These are phyloP conservation scores for Xylaria sp. DNA, from an alignment of 495 filamentous ascomycete genomes.

Conservation along the genomic window DNA sequence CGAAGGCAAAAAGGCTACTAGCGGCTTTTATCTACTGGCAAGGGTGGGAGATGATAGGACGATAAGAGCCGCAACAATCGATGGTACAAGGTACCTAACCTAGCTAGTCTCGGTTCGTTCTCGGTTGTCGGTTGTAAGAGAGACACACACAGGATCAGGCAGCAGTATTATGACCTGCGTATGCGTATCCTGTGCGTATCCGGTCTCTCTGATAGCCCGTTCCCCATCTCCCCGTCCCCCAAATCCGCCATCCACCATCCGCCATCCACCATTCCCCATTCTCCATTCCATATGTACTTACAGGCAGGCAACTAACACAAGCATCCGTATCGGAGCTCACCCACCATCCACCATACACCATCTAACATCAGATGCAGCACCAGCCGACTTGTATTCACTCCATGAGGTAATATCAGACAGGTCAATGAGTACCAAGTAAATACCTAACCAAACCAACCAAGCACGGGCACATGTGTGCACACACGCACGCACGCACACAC, in stretches of 20 bases:
- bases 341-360: too few species aligned
- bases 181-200: too few species aligned
- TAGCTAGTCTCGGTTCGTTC: too few species aligned
- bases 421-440: too few species aligned
- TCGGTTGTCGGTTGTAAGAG: too few species aligned
- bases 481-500: too few species aligned
- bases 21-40: background rate
- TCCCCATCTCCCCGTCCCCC: background rate
- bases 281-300: background rate
- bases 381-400: background rate
- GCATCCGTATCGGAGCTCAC: background rate
- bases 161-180: conserved; percentile 12
- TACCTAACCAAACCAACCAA: too few species aligned
- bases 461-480: too few species aligned
- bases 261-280: background rate
- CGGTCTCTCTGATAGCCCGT: too few species aligned
- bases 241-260: background rate
- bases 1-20: background rate
- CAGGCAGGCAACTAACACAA: background rate
- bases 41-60: background rate
- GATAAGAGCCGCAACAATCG: background rate
- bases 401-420: too few species aligned
- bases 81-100: too few species aligned
- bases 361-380: too few species aligned
- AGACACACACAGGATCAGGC: conserved; percentile 27